Percentiles rank a stretch among this genome's conserved stretches.
phyloP scores from a whole-genome alignment of 306 rosid genomes.

The Pyrus communis region DNA sequence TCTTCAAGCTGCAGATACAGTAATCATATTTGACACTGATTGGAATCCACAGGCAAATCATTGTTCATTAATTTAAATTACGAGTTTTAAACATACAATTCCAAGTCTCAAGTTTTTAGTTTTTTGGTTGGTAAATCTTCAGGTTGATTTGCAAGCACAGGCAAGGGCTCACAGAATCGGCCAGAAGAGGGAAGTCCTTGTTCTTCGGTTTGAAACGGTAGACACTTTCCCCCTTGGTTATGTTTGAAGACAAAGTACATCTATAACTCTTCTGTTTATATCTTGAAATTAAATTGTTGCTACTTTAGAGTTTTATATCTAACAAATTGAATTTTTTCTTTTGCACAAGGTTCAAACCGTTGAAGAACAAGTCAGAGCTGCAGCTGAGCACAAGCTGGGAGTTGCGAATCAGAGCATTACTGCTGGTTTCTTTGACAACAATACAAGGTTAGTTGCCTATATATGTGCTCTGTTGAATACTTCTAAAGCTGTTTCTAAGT shows the following conservation, averaged over 20 bases:
- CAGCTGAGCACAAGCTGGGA: conserved; percentile 99
- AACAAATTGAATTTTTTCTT: not conserved
- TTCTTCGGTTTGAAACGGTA: conserved; percentile 98
- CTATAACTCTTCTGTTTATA: not conserved
- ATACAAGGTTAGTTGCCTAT: conserved; percentile 63
- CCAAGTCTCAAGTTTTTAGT: conserved; percentile 11
- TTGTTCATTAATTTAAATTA: conserved; percentile 7
- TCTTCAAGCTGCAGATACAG: conserved; percentile 99
- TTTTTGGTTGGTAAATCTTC: conserved; percentile 28
- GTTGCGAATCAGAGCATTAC: conserved; percentile 99
- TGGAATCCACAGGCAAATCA: conserved; percentile 95
- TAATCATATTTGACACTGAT: conserved; percentile 95
- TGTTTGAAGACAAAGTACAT: not conserved
- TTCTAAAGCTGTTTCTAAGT: conserved; percentile 14
- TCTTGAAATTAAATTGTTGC: not conserved
- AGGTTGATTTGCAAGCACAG: conserved; percentile 99
- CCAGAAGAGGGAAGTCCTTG: conserved; percentile 98
- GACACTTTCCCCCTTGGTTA: conserved; percentile 5
- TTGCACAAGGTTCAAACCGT: conserved; percentile 87
- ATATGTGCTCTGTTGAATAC: conserved; percentile 3
- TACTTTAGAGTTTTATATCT: not conserved
- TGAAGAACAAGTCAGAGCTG: conserved; percentile 99
- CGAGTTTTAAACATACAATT: not conserved
- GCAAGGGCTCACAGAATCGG: conserved; percentile 99
- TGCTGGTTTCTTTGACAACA: conserved; percentile 98